Conservation (phyloP, 1,284 basidiomycete species). For the Takashimella koratensis region DNA sequence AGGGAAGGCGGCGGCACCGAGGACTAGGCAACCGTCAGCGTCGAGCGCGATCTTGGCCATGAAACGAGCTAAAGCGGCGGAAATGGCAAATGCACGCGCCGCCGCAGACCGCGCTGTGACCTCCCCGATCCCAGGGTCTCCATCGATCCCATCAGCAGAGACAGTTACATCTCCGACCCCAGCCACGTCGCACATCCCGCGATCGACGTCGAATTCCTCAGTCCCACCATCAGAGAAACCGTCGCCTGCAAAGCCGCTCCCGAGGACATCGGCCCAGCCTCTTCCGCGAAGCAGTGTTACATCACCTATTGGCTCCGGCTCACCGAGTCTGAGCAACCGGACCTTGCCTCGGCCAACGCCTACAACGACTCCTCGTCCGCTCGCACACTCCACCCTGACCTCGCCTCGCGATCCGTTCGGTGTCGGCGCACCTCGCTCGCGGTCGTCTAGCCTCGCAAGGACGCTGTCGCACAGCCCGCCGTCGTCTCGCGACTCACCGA, state of each 20-base stretch:
- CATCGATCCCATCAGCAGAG: background rate
- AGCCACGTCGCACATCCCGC: background rate
- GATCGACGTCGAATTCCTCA: background rate
- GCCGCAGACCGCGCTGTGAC: background rate
- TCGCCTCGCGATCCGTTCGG: background rate
- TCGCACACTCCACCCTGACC: background rate
- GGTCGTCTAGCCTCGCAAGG: conserved; percentile 9
- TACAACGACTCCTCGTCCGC: background rate
- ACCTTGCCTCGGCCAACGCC: background rate
- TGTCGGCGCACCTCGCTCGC: conserved; percentile 7
- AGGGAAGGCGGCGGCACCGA: background rate
- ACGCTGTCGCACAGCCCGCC: conserved; percentile 17
- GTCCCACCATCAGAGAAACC: background rate
- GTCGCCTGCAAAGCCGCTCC: background rate
- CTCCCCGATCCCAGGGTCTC: background rate
- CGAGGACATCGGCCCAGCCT: background rate
- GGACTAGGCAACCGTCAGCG: conserved; percentile 13
- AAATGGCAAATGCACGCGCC: conserved; percentile 18
- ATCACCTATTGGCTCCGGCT: background rate
- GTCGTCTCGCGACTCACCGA: conserved; percentile 15
- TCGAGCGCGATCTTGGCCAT: conserved; percentile 36
- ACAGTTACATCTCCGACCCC: background rate
- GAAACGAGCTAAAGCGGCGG: conserved; percentile 37
- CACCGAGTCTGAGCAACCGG: background rate
- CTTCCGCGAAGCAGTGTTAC: background rate